Percentiles rank a stretch among this genome's conserved stretches.
Conservation (phyloP, 495 filamentous ascomycete species). For the Neurospora sp. region DNA sequence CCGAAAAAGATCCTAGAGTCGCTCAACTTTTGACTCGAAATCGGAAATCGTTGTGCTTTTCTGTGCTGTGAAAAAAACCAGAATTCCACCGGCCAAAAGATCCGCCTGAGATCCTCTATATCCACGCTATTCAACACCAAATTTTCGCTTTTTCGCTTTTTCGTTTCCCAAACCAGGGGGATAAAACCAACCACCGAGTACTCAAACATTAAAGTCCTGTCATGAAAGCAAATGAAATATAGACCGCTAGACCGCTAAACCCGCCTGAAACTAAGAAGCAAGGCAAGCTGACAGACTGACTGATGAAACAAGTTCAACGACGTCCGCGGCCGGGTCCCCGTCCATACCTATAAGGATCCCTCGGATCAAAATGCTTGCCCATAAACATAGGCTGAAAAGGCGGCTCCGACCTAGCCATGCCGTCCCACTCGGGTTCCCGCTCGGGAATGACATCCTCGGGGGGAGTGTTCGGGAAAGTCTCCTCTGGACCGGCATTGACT, state of each 20-base stretch:
- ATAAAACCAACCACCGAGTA: too few species aligned
- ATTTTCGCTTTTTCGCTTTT: not conserved
- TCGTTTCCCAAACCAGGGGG: not conserved
- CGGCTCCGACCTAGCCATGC: not conserved
- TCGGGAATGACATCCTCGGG: not conserved
- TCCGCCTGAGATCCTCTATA: not conserved
- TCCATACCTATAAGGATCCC: not conserved
- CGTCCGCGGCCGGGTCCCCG: not conserved
- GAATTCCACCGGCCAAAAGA: not conserved
- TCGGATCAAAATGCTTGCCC: not conserved
- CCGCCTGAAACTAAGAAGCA: not conserved
- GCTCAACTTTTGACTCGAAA: not conserved
- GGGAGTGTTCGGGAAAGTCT: not conserved
- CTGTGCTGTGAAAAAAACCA: not conserved
- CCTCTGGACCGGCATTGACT: not conserved
- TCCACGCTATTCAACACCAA: not conserved
- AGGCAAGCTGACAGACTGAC: not conserved
- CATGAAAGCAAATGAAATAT: not conserved
- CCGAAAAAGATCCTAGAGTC: too few species aligned
- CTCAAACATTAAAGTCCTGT: too few species aligned
- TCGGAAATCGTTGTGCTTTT: not conserved
- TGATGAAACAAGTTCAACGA: not conserved
- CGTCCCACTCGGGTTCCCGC: not conserved
- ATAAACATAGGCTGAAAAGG: not conserved
- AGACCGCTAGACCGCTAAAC: not conserved